These are phyloP conservation scores for Isabelozyma rhagii DNA, from an alignment of 805 yeast species.

Conservation along the genomic window DNA sequence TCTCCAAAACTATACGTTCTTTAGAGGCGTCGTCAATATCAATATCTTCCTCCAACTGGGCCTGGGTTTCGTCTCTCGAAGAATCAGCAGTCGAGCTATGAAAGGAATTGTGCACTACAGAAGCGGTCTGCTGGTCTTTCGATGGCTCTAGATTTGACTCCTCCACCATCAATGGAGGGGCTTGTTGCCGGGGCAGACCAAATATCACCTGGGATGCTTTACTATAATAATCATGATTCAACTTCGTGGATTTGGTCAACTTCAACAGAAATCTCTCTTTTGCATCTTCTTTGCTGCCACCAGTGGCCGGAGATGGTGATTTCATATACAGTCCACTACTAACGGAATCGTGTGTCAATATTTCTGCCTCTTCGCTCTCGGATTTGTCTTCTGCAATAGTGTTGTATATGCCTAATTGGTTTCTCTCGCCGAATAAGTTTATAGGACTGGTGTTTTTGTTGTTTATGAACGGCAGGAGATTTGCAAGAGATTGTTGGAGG, in stretches of 20 bases:
- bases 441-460: neutral
- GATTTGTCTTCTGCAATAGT: neutral
- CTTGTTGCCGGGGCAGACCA: neutral
- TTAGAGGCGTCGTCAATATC: slow-evolving; percentile 10
- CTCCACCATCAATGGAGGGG: neutral
- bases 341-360: neutral
- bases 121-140: neutral
- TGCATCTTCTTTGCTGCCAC: neutral
- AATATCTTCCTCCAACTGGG: slow-evolving; percentile 18
- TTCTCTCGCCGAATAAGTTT: neutral
- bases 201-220: neutral
- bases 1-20: slow-evolving; percentile 7
- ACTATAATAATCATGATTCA: neutral
- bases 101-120: neutral
- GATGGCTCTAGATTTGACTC: neutral
- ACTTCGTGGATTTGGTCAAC: neutral
- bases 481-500: too few species aligned
- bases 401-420: neutral
- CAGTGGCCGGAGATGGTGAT: neutral
- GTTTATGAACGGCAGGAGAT: slow-evolving; percentile 3
- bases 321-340: neutral
- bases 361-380: neutral
- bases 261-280: neutral
- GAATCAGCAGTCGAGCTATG: slow-evolving; percentile 5
- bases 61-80: slow-evolving; percentile 19